Base-by-base conservation (phyloP, 164 flowering plant genomes). In the Tetracentron sinense region DNA sequence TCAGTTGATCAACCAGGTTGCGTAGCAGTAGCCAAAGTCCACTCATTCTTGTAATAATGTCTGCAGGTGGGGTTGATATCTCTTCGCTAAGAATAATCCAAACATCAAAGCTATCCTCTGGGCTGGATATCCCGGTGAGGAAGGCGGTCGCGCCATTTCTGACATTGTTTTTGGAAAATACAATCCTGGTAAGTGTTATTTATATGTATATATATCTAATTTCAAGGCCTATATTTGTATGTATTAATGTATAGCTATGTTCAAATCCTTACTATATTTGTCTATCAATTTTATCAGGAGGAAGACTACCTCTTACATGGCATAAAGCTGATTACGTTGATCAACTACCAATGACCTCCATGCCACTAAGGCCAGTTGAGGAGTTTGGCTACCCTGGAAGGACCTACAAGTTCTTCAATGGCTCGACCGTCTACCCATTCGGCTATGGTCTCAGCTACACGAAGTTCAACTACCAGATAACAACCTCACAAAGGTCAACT, bases 61-160 rank as follows among this genome's bases (percentile, higher is more conserved):
- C 73, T 31, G 79, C 71, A 3, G 78, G 81, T 21, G 75, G 74
- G 0, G 66, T 74, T 51, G 80, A 79, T 33, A 42, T 71, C 22
- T 66, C 74, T 31, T 70, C 26, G 72, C 72, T 7, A 66, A 69
- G 51, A 20, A 62, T 27, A 56, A 73, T 27, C 60, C 66, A n/a
- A 61, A 73, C 12, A 64, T 76, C 42, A 64, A 71, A 7, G 52
- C 69, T 60, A 81, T 81, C 1, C 17, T 81, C 21, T 81, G 85
- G 85, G 83, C 72, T 44, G 83, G 83, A 14, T 81, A 79, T 58
- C 85, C 85, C 1, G 81, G 85, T 33, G 76, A 75, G 38, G 79
- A 74, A 56, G 85, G 82, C 0, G 85, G 79, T 12, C 23, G 30
- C 3, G 83, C 79, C 7, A 61, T 81, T 3, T 76, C 83, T 0